phyloP scores from a whole-genome alignment of 1,139 yeast genomes.

The Martiniozyma asiatica region DNA sequence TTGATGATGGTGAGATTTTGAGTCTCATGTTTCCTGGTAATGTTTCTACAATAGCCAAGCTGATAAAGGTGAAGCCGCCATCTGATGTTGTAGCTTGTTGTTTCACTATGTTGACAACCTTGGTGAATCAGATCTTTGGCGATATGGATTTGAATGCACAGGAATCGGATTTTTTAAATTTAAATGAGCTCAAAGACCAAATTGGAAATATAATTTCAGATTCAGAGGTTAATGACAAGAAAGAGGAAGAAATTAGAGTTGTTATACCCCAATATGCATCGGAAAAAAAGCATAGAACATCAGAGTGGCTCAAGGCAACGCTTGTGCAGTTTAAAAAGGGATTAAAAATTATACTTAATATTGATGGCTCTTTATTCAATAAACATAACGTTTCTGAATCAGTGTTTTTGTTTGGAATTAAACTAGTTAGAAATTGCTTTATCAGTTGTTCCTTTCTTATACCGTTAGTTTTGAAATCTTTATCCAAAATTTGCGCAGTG shows the following conservation, averaged over 20 bases:
- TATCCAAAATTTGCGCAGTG: constrained; percentile 12
- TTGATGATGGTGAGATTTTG: constrained; percentile 38
- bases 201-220: not conserved
- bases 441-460: constrained; percentile 25
- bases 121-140: constrained; percentile 28
- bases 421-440: constrained; percentile 22
- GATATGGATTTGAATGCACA: constrained; percentile 26
- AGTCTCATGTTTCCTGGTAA: constrained; percentile 47
- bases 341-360: constrained; percentile 23
- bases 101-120: constrained; percentile 23
- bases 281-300: constrained; percentile 34
- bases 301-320: constrained; percentile 55
- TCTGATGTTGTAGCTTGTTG: constrained; percentile 27
- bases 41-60: constrained; percentile 36
- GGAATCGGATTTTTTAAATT: constrained; percentile 4
- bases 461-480: constrained; percentile 18
- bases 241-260: not conserved
- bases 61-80: constrained; percentile 28
- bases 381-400: constrained; percentile 24
- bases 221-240: not conserved
- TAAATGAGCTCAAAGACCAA: constrained; percentile 15
- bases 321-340: constrained; percentile 45
- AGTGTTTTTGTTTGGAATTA: constrained; percentile 22
- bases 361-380: constrained; percentile 17
- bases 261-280: no score